Evolutionary conservation across 176 grass and related monocot species (phyloP).

Genomic region (Oryza australiensis): DNA sequence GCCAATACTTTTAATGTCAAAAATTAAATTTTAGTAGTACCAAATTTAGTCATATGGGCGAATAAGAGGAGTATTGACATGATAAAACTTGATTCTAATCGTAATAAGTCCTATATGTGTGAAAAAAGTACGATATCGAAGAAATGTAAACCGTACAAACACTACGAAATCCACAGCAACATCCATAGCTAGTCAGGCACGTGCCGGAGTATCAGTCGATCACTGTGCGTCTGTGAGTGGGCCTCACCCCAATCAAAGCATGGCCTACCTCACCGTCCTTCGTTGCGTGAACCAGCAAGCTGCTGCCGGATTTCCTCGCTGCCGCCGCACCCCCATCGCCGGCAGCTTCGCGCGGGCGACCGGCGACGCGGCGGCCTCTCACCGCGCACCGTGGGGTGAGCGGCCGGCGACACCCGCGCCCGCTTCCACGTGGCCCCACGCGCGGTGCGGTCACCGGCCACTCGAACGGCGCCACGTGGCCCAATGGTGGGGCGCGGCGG

Average conservation of each 20-base stretch:
- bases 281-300: not conserved
- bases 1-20: too few relatives aligned
- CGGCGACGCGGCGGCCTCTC: not conserved
- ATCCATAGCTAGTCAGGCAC: not conserved
- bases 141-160: not conserved
- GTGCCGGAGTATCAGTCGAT: not conserved
- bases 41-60: too few relatives aligned
- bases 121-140: too few relatives aligned
- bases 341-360: conserved; percentile 20
- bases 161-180: not conserved
- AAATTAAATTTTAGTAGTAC: too few relatives aligned
- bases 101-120: too few relatives aligned
- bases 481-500: not conserved
- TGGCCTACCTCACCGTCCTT: not conserved
- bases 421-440: not conserved
- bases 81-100: too few relatives aligned
- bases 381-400: conserved; percentile 22
- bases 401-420: not conserved
- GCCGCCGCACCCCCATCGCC: not conserved
- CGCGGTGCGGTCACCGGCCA: conserved; percentile 9
- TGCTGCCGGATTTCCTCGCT: not conserved
- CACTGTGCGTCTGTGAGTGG: not conserved
- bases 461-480: conserved; percentile 17
- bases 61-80: too few relatives aligned
- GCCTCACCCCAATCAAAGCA: not conserved